phyloP scores from a whole-genome alignment of 2,329 filamentous ascomycete species.

The Orbilia javanica region DNA sequence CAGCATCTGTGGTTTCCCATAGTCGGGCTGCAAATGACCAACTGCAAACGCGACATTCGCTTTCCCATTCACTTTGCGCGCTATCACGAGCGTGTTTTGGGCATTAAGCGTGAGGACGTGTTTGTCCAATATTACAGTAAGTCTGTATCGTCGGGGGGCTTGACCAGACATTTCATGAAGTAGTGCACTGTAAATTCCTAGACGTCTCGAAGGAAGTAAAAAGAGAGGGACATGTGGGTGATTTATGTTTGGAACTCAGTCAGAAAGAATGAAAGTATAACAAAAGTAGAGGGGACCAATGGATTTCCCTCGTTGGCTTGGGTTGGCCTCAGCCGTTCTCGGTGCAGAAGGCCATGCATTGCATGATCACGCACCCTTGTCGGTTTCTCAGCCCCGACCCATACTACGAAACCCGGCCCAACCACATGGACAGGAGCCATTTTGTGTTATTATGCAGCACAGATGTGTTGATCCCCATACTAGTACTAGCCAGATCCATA shows the following conservation, averaged over 20 bases:
- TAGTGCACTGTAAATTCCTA: background rate
- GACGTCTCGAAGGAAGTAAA: no score
- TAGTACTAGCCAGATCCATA: no score
- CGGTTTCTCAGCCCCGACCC: background rate
- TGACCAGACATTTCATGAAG: background rate
- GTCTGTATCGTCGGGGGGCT: background rate
- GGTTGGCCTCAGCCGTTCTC: background rate
- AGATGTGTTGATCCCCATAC: no score
- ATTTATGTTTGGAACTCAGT: background rate
- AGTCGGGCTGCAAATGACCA: background rate
- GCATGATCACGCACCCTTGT: background rate
- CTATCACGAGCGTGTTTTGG: slow-evolving; percentile 5
- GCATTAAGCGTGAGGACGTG: slow-evolving; percentile 9
- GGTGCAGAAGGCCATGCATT: background rate
- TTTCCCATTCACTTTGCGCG: slow-evolving; percentile 10
- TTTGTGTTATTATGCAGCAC: background rate
- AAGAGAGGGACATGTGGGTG: background rate
- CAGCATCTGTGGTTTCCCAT: background rate
- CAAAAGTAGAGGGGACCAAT: background rate
- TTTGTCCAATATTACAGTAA: slow-evolving; percentile 19
- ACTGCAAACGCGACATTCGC: slow-evolving; percentile 15
- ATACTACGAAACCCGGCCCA: no score
- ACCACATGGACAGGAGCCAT: background rate
- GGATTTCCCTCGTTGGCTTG: no score
- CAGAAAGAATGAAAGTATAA: background rate